Evolutionary conservation across 306 rosid genomes (phyloP).

Genomic region (Citrullus colocynthis): DNA sequence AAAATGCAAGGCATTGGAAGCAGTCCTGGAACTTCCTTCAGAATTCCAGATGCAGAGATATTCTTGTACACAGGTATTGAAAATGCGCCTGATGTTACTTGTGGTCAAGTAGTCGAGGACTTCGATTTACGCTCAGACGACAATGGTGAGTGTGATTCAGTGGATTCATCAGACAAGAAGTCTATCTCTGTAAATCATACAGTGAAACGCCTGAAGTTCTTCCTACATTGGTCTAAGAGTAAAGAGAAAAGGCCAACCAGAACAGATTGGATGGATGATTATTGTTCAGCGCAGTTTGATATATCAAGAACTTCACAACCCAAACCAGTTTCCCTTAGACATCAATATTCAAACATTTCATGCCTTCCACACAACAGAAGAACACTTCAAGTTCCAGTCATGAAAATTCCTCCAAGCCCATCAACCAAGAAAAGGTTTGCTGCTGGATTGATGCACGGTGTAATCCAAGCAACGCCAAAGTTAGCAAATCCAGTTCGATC

Average conservation of each 20-base stretch:
- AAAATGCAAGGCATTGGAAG: constrained; percentile 47
- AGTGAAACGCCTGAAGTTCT: constrained; percentile 42
- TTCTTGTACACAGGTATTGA: constrained; percentile 66
- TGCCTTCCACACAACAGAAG: constrained; percentile 51
- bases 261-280: constrained; percentile 26
- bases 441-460: constrained; percentile 69
- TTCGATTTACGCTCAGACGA: constrained; percentile 30
- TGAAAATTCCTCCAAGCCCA: constrained; percentile 47
- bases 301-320: constrained; percentile 23
- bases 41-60: constrained; percentile 88
- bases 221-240: constrained; percentile 49
- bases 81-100: constrained; percentile 36
- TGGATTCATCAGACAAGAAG: constrained; percentile 29
- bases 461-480: constrained; percentile 54
- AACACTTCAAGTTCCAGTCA: constrained; percentile 22
- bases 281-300: constrained; percentile 27
- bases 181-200: constrained; percentile 26
- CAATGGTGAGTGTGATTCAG: constrained; percentile 23
- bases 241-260: constrained; percentile 28
- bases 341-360: constrained; percentile 34
- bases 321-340: constrained; percentile 51
- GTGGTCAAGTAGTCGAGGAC: constrained; percentile 27
- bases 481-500: constrained; percentile 18
- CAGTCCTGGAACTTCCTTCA: constrained; percentile 81
- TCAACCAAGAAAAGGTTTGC: constrained; percentile 47